Percentiles rank a stretch among this genome's conserved stretches.
Evolutionary conservation across 228 moss, liverwort and hornwort species (phyloP).

Genomic region (Sphagnum magellanicum): DNA sequence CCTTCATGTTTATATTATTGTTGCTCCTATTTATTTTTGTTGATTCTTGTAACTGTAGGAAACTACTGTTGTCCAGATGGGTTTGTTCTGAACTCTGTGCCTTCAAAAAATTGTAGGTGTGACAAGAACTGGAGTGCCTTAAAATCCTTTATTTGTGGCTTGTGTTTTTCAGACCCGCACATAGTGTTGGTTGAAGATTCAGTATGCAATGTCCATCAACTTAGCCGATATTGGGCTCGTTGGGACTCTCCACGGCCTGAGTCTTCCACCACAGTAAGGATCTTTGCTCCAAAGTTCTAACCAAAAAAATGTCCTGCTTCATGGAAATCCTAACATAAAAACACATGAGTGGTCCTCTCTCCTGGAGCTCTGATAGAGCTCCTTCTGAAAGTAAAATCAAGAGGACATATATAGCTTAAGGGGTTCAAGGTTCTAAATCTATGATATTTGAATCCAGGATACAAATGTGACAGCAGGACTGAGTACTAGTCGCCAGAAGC

Average conservation of each 20-base stretch:
- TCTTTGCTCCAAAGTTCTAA: neutral
- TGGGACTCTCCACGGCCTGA: slow-evolving; percentile 76
- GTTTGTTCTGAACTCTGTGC: too few relatives aligned
- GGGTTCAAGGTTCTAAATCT: neutral
- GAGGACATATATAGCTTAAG: neutral
- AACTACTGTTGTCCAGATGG: too few relatives aligned
- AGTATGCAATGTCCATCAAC: slow-evolving; percentile 37
- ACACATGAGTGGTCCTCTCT: too few relatives aligned
- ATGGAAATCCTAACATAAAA: too few relatives aligned
- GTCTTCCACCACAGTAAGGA: slow-evolving; percentile 61
- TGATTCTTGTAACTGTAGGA: neutral
- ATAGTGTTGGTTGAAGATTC: slow-evolving; percentile 43
- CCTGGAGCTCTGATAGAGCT: too few relatives aligned
- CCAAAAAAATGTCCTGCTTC: too few relatives aligned
- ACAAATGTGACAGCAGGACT: slow-evolving; percentile 33
- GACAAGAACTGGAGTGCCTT: too few relatives aligned
- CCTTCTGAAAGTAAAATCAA: too few relatives aligned
- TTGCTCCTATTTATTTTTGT: neutral
- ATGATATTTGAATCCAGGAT: slow-evolving; percentile 18
- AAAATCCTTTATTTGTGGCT: too few relatives aligned
- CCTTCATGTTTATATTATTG: neutral
- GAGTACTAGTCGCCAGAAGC: slow-evolving; percentile 29
- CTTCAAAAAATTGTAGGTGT: too few relatives aligned
- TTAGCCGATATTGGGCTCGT: slow-evolving; percentile 75
- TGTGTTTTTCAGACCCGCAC: slow-evolving; percentile 39